Conservation (phyloP, 495 filamentous ascomycete species). For the Neurospora sp. region DNA sequence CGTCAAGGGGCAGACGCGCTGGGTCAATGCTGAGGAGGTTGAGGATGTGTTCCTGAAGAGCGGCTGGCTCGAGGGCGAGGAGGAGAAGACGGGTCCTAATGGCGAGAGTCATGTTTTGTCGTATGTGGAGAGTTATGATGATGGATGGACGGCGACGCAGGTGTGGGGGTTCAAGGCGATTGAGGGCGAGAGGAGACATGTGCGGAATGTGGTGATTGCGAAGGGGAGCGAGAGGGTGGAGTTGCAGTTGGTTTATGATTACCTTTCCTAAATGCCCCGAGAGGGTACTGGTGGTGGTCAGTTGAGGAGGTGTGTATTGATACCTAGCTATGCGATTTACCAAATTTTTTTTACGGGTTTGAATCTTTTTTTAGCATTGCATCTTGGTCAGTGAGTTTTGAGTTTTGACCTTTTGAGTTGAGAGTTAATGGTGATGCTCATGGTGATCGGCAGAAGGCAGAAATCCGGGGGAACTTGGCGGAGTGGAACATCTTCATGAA, state of each 20-base stretch:
- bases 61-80: slow-evolving; percentile 43
- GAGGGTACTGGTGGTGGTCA: neutral
- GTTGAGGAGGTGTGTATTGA: neutral
- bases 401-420: too few relatives aligned
- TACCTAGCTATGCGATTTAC: neutral
- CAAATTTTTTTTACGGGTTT: neutral
- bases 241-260: slow-evolving; percentile 71
- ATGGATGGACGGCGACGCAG: slow-evolving; percentile 52
- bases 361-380: too few relatives aligned
- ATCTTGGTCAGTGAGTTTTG: too few relatives aligned
- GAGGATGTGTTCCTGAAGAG: slow-evolving; percentile 35
- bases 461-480: neutral
- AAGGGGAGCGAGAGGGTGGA: slow-evolving; percentile 53
- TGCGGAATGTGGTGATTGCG: slow-evolving; percentile 51
- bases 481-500: neutral
- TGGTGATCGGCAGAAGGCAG: neutral
- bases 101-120: slow-evolving; percentile 41
- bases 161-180: slow-evolving; percentile 43
- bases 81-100: slow-evolving; percentile 36
- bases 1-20: slow-evolving; percentile 52
- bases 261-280: slow-evolving; percentile 6
- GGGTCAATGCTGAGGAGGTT: slow-evolving; percentile 28
- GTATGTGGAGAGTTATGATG: slow-evolving; percentile 43
- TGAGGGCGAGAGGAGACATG: slow-evolving; percentile 53
- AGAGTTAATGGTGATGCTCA: neutral